Base-by-base conservation (phyloP, 1,139 yeast genomes). In the Yamadazyma siamensis region DNA sequence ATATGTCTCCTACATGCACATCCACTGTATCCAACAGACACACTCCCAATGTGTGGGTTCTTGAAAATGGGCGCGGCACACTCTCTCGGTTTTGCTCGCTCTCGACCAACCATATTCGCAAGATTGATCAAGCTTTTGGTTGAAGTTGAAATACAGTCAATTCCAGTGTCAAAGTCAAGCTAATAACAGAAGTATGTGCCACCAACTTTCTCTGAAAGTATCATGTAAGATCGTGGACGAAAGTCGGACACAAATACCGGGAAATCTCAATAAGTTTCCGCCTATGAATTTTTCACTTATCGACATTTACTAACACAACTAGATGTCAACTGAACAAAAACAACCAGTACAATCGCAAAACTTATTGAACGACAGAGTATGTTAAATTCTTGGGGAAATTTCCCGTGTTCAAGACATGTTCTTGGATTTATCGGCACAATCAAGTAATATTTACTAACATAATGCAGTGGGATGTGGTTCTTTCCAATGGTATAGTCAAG, bases 401-500 rank as follows among this genome's bases (percentile, higher is more conserved):
- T 15, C 16, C 12, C 15, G 11, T 10, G 13, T 13, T 13, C 9
- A 18, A 4, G 22, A 14, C 13, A 21, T 20, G 18, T n/a, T 21
- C 9, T 23, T 25, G 15, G n/a, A 17, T 11, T 8, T 30, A 15
- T 20, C 11, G 12, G 21, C 10, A 20, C 6, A 6, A 18, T 10
- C 20, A 6, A n/a, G 13, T 13, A 10, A n/a, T 16, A 12, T 24
- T 20, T 29, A 30, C 33, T 30, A 30, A 30, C 33, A 21, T 6
- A 8, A 16, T 13, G 4, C 27, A 40, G 44, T 94, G 98, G 98
- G 99, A 94, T 59, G 87, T 89, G 44, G 96, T 89, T 34, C 73
- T 94, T 52, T 87, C 98, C 41, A 94, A 94, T 67, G 79, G 94
- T 41, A 71, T 94, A 47, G 95, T 94, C 49, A 91, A 91, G 65